Base-by-base conservation (phyloP, 495 filamentous ascomycete species). In the Halenospora varia region DNA sequence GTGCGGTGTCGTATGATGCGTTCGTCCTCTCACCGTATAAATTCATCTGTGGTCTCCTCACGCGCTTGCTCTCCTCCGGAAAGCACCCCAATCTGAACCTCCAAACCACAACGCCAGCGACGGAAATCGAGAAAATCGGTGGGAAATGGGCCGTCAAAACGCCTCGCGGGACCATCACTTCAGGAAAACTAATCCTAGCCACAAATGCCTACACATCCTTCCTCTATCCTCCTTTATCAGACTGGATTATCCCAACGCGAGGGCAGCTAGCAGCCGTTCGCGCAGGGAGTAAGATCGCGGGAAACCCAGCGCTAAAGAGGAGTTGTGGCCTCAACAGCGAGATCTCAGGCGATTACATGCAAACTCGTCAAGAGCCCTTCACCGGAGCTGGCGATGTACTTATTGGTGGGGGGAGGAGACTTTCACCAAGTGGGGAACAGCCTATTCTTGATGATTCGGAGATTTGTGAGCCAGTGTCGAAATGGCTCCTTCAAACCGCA, bases 321-420 rank as follows among this genome's bases (percentile, higher is more conserved):
- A n/a, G 9, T 40, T 40, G 9, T 40, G 29, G 29, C 29, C 29
- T 35, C 29, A 25, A 55, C 73, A 20, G 57, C 60, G 81, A 82
- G 1, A 83, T 85, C 51, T 60, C 79, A 49, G 81, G 84, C 59
- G 86, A 92, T 63, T 94, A 92, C 64, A 78, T 87, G 17, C 88
- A 94, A 63, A 67, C 73, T 35, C 80, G 78, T 49, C 17, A 60
- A 51, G n/a, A n/a, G n/a, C n/a, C n/a, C n/a, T 59, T 23, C 35
- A 48, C 49, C 25, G 41, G 41, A 19, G 41, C 42, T 18, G 42
- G 41, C 2, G 56, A 59, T 48, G 18, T 59, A n/a, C 48, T 53
- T 9, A 39, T 53, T 25, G 56, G 56, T 15, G 56, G 56, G 22
- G 56, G 56, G 9, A 53, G 42, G 41, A 1, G 60, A 70, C n/a